These are phyloP conservation scores for Fusarium paranaense DNA, from an alignment of 2,329 filamentous ascomycete genomes.

Conservation along the genomic window DNA sequence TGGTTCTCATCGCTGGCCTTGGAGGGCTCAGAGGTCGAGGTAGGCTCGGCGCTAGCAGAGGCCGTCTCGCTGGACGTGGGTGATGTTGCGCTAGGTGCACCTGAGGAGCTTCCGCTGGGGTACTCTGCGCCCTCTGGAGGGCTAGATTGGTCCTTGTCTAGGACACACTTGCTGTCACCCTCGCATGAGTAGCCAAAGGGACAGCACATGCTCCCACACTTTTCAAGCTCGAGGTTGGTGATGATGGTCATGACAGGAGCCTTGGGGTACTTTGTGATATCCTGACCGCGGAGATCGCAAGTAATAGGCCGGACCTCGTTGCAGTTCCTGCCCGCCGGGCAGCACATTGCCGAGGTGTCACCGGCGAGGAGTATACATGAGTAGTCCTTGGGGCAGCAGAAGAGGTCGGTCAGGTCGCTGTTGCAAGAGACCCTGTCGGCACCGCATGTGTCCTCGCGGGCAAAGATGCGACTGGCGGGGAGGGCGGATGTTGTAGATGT, in stretches of 20 bases:
- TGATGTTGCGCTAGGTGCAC: slow-evolving; percentile 27
- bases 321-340: slow-evolving; percentile 70
- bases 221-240: slow-evolving; percentile 65
- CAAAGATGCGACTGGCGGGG: slow-evolving; percentile 53
- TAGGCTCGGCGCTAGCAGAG: slow-evolving; percentile 37
- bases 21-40: slow-evolving; percentile 28
- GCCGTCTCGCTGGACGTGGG: slow-evolving; percentile 37
- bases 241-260: slow-evolving; percentile 75
- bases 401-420: slow-evolving; percentile 67
- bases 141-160: slow-evolving; percentile 62
- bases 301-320: slow-evolving; percentile 58
- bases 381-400: slow-evolving; percentile 71
- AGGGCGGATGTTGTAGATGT: slow-evolving; percentile 56
- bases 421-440: slow-evolving; percentile 65
- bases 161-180: slow-evolving; percentile 60
- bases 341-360: slow-evolving; percentile 78
- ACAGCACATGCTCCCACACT: slow-evolving; percentile 73
- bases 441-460: slow-evolving; percentile 63
- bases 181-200: slow-evolving; percentile 78
- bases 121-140: slow-evolving; percentile 48
- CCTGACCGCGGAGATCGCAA: slow-evolving; percentile 59
- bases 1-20: slow-evolving; percentile 18
- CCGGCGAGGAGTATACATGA: slow-evolving; percentile 72
- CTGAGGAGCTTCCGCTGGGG: slow-evolving; percentile 39
- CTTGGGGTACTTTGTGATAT: slow-evolving; percentile 66